Percentiles rank a stretch among this genome's conserved stretches.
Evolutionary conservation across 2,329 filamentous ascomycete genomes (phyloP).

Genomic region (Phoma sp.): DNA sequence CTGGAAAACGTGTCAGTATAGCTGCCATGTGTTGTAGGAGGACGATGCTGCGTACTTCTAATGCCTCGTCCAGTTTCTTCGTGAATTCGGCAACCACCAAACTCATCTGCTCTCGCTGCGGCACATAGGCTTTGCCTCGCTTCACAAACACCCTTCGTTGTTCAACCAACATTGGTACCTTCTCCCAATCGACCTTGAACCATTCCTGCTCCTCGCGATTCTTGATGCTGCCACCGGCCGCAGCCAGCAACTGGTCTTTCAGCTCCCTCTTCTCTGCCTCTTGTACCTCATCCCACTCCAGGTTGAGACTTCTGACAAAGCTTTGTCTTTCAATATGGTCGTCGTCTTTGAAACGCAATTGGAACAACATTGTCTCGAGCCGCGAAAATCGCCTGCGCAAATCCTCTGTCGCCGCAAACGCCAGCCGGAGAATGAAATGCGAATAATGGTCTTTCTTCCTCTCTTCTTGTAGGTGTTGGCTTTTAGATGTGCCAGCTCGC

Average conservation of each 20-base stretch:
- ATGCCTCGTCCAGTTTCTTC: slow-evolving; percentile 74
- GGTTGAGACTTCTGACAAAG: slow-evolving; percentile 77
- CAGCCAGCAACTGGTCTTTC: slow-evolving; percentile 62
- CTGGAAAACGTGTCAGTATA: slow-evolving; percentile 49
- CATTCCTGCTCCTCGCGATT: slow-evolving; percentile 79
- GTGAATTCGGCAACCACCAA: slow-evolving; percentile 91
- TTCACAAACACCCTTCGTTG: slow-evolving; percentile 75
- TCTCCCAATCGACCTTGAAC: slow-evolving; percentile 97
- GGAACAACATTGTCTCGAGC: slow-evolving; percentile 88
- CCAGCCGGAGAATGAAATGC: slow-evolving; percentile 93
- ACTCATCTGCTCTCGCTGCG: slow-evolving; percentile 81
- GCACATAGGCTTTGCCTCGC: slow-evolving; percentile 88
- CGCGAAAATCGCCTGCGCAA: slow-evolving; percentile 83
- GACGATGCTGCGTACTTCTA: slow-evolving; percentile 67
- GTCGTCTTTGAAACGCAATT: slow-evolving; percentile 79
- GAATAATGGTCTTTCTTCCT: slow-evolving; percentile 96
- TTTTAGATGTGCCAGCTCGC: slow-evolving; percentile 72
- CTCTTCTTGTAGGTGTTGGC: slow-evolving; percentile 67
- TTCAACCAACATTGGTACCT: slow-evolving; percentile 89
- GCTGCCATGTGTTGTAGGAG: background rate
- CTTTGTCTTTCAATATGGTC: slow-evolving; percentile 72
- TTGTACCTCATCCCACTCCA: slow-evolving; percentile 83
- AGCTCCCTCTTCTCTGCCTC: slow-evolving; percentile 80
- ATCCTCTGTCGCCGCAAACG: slow-evolving; percentile 91
- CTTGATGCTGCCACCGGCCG: slow-evolving; percentile 56